A percentile compares a stretch with the other conserved stretches of the same genome.
Conservation (phyloP, 2,329 filamentous ascomycete species). For the Dactylonectria macrodidyma region DNA sequence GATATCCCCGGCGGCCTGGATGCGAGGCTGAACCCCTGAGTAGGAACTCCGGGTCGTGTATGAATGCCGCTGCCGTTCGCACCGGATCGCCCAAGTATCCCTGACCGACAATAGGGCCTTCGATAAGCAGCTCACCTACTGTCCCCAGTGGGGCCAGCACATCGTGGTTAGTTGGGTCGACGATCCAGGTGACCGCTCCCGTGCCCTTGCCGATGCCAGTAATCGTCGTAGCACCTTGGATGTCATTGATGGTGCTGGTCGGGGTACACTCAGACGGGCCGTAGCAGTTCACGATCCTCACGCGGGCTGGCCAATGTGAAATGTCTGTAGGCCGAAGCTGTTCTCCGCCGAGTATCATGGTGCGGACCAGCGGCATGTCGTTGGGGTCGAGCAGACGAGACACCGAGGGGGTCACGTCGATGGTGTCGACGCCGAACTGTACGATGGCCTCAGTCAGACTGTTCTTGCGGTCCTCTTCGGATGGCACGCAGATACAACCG, state of each 20-base stretch:
- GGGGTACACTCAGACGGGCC: conserved; percentile 25
- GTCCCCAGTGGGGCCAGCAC: conserved; percentile 12
- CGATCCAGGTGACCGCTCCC: conserved; percentile 20
- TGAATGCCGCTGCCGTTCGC: conserved; percentile 15
- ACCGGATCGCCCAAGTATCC: conserved; percentile 18
- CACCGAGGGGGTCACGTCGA: conserved; percentile 19
- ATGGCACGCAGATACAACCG: conserved; percentile 42
- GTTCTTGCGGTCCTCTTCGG: conserved; percentile 36
- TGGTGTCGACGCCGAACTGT: conserved; percentile 16
- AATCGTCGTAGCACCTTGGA: conserved; percentile 2
- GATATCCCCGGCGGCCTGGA: not conserved
- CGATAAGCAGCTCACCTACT: conserved; percentile 14
- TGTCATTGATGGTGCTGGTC: conserved; percentile 5
- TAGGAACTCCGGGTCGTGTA: not conserved
- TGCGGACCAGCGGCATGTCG: conserved; percentile 23
- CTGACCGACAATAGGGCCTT: conserved; percentile 16
- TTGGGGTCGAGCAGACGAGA: conserved; percentile 19
- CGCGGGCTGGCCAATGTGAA: conserved; percentile 9
- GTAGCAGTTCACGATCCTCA: conserved; percentile 19
- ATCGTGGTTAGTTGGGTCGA: conserved; percentile 14
- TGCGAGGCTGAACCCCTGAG: not conserved
- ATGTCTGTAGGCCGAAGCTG: conserved; percentile 19
- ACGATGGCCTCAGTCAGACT: conserved; percentile 13
- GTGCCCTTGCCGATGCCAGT: conserved; percentile 19
- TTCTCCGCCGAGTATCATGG: conserved; percentile 20